These are phyloP conservation scores for Boletus vinaceobasis DNA, from an alignment of 768 basidiomycete genomes.

Conservation along the genomic window DNA sequence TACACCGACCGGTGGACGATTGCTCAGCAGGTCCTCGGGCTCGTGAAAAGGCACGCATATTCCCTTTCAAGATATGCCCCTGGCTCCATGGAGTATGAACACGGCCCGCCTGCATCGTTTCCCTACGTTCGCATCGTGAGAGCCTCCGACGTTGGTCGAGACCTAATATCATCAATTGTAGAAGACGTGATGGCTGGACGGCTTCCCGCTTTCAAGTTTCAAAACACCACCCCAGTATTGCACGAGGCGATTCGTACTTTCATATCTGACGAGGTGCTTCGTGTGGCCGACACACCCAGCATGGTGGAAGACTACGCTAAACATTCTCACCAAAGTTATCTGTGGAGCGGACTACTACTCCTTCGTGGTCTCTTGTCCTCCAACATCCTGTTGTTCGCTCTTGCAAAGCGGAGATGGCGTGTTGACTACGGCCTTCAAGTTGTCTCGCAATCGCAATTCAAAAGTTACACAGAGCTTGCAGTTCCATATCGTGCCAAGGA, in stretches of 20 bases:
- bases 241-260: conserved; percentile 9
- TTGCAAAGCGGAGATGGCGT: conserved; percentile 29
- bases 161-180: not conserved
- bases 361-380: conserved; percentile 30
- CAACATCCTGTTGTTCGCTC: conserved; percentile 24
- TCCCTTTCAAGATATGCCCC: not conserved
- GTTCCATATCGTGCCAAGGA: too few species aligned
- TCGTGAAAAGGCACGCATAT: conserved; percentile 5
- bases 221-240: not conserved
- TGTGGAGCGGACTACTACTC: conserved; percentile 1
- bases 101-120: conserved; percentile 1
- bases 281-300: not conserved
- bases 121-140: conserved; percentile 3
- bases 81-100: not conserved
- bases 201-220: conserved; percentile 10
- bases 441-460: too few species aligned
- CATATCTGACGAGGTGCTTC: not conserved
- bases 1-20: conserved; percentile 29
- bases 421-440: not conserved
- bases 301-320: conserved; percentile 1
- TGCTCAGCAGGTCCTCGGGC: conserved; percentile 24
- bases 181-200: conserved; percentile 6
- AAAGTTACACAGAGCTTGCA: too few species aligned
- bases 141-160: not conserved
- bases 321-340: not conserved